These are phyloP conservation scores for Aplosporella prunicola DNA, from an alignment of 2,329 filamentous ascomycete genomes.

Conservation along the genomic window DNA sequence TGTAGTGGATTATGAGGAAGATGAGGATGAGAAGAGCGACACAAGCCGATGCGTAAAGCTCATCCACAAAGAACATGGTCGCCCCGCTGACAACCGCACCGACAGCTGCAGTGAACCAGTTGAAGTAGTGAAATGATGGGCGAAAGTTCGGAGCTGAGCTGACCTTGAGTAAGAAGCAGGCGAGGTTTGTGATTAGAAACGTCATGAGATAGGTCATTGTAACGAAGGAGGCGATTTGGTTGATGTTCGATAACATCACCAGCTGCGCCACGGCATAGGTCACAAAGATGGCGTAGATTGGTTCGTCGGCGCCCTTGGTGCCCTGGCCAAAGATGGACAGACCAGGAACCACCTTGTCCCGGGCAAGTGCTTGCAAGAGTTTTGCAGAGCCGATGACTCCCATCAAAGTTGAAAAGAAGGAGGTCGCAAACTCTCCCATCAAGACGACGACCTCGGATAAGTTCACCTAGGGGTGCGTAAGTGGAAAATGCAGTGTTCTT, in stretches of 20 bases:
- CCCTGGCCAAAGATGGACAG: conserved; percentile 65
- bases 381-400: conserved; percentile 79
- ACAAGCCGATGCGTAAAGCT: conserved; percentile 66
- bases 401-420: conserved; percentile 80
- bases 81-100: conserved; percentile 67
- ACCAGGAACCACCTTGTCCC: conserved; percentile 70
- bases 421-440: conserved; percentile 71
- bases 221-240: conserved; percentile 80
- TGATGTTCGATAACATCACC: conserved; percentile 73
- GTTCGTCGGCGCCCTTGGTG: conserved; percentile 62
- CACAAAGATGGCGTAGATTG: conserved; percentile 63
- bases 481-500: background rate
- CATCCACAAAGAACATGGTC: conserved; percentile 87
- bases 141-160: conserved; percentile 83
- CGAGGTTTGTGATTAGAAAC: conserved; percentile 79
- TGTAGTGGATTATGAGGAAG: conserved; percentile 78
- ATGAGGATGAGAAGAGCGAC: conserved; percentile 65
- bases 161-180: conserved; percentile 78
- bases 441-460: conserved; percentile 65
- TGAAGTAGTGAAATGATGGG: conserved; percentile 83
- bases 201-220: conserved; percentile 93
- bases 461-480: conserved; percentile 45
- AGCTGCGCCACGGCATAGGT: conserved; percentile 69
- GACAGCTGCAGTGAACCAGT: conserved; percentile 67
- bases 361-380: conserved; percentile 70